Percentiles rank a stretch among this genome's conserved stretches.
Conservation (phyloP, 2,329 filamentous ascomycete genomes). For the Paracamarosporium sp. region DNA sequence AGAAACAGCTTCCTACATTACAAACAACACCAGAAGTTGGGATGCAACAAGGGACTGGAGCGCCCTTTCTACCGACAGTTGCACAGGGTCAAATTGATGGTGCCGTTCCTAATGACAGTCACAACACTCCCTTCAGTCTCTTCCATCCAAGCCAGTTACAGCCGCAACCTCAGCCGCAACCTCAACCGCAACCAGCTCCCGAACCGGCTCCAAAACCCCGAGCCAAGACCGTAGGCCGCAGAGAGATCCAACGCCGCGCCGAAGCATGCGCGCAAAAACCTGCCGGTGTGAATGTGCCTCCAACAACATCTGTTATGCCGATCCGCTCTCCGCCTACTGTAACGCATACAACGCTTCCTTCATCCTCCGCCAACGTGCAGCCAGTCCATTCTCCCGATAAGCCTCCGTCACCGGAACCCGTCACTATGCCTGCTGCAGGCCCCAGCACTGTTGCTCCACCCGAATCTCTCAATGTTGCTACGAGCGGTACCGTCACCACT, state of each 20-base stretch:
- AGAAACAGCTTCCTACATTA: conserved; percentile 25
- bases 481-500: conserved; percentile 55
- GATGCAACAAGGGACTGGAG: conserved; percentile 14
- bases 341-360: conserved; percentile 20
- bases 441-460: conserved; percentile 6
- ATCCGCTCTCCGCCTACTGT: conserved; percentile 40
- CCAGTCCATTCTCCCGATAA: background rate
- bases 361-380: conserved; percentile 9
- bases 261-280: conserved; percentile 61
- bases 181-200: conserved; percentile 23
- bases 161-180: conserved; percentile 24
- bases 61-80: conserved; percentile 37
- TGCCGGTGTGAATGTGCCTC: conserved; percentile 32
- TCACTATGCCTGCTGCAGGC: conserved; percentile 2
- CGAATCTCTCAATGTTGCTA: conserved; percentile 19
- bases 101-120: conserved; percentile 14
- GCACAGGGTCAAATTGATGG: conserved; percentile 44
- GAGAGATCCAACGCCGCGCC: conserved; percentile 65
- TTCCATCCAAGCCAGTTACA: conserved; percentile 35
- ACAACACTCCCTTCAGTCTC: conserved; percentile 29
- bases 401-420: conserved; percentile 24
- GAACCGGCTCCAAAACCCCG: conserved; percentile 40
- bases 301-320: conserved; percentile 29
- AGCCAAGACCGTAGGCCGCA: conserved; percentile 65
- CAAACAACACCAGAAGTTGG: conserved; percentile 12